Evolutionary conservation across 805 yeast species (phyloP), one percentile per base, ranked within the genome.

Genomic region (Candida awuae): DNA sequence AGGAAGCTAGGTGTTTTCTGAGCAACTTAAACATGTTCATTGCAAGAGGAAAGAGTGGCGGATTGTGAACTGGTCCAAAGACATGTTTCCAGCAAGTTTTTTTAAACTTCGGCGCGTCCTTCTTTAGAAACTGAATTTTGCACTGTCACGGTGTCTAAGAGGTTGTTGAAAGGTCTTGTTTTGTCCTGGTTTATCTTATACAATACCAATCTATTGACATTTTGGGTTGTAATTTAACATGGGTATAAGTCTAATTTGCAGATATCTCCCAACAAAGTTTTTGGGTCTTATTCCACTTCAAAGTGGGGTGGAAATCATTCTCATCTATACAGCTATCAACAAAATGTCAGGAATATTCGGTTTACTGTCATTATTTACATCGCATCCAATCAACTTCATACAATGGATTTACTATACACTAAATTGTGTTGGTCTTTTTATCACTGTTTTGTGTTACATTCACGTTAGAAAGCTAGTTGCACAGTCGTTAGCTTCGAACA

Each of bases 301-400:
- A 54, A 68, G 83, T 18, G 97, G 97, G 12, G 94, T 87, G 18
- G 97, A 90, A 58, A 58, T 85, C 2, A 74, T 82, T 16, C 67
- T 87, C 5, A 80, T 84, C 1, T 67, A 84, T 27, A 82, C 88
- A 13, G 71, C 87, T 27, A 68, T 88, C 46, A 90, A 90, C 65
- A 88, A 88, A 56, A 84, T 88, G 48, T 78, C 94, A 42, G 96
- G 97, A 8, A 67, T 78, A 16, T 90, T 81, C 59, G 98, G 97
- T 21, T 65, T 90, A 26, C 64, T 87, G 17, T 87, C 97, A 1
- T 58, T 90, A 19, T 72, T 90, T 53, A 88, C 97, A 0, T 92
- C 95, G 2, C 95, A 88, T 54, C 92, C 92, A 2, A 68, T 88
- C 39, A 79, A 77, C 43, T 73, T 79, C 44, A 65, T 83, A 63